Conservation (phyloP, 106 monocot genomes). For the Allium cepa region DNA sequence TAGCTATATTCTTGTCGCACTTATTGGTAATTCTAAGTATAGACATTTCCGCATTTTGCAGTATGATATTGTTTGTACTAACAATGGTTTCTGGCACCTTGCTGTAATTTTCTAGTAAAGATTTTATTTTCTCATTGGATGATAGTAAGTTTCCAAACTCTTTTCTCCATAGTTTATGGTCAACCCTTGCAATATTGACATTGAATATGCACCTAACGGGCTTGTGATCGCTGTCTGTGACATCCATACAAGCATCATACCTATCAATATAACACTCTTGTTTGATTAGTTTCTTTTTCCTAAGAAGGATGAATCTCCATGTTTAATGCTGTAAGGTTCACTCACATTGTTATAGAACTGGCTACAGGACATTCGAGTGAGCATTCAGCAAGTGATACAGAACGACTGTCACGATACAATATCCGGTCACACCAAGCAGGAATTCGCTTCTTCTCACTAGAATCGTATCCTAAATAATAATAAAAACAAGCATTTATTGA, state of each 20-base stretch:
- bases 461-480: conserved; percentile 57
- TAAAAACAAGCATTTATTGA: no score
- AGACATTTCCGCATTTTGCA: conserved; percentile 41
- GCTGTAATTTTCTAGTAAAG: conserved; percentile 25
- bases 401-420: conserved; percentile 71
- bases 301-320: background rate
- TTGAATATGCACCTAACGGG: conserved; percentile 68
- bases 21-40: conserved; percentile 52
- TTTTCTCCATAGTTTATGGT: conserved; percentile 44
- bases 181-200: conserved; percentile 55
- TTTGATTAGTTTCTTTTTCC: background rate
- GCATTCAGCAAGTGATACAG: conserved; percentile 47
- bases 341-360: conserved; percentile 48
- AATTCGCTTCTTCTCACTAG: conserved; percentile 73
- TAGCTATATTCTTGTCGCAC: conserved; percentile 25
- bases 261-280: conserved; percentile 4
- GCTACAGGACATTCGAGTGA: conserved; percentile 70
- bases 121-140: conserved; percentile 32
- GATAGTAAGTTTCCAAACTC: conserved; percentile 36
- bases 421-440: conserved; percentile 86
- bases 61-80: conserved; percentile 54
- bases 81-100: conserved; percentile 55
- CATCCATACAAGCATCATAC: conserved; percentile 75
- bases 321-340: conserved; percentile 1
- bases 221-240: conserved; percentile 67